Evolutionary conservation across 2,329 filamentous ascomycete species (phyloP).

Genomic region (Diplodia scrobiculata): DNA sequence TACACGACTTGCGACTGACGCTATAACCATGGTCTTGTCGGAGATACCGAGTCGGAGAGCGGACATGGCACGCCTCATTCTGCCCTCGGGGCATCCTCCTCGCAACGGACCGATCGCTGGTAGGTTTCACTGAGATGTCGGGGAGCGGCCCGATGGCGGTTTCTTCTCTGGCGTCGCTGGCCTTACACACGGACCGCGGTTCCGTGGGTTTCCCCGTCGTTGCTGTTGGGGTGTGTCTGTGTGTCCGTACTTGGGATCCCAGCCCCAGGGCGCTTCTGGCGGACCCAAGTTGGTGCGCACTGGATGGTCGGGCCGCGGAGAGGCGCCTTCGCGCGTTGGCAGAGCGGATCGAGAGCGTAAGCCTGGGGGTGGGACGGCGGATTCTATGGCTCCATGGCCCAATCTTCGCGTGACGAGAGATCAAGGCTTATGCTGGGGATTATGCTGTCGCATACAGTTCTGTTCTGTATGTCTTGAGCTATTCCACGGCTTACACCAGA

Average conservation of each 20-base stretch:
- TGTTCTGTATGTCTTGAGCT: neutral
- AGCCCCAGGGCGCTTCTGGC: neutral
- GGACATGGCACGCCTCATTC: slow-evolving; percentile 5
- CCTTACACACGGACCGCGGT: neutral
- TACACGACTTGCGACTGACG: neutral
- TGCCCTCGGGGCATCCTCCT: neutral
- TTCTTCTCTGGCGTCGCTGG: neutral
- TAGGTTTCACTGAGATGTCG: neutral
- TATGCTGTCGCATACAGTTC: neutral
- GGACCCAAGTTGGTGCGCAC: neutral
- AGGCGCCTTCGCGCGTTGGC: neutral
- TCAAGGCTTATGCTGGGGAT: neutral
- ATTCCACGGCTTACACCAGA: neutral
- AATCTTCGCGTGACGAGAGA: neutral
- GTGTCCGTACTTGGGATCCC: neutral
- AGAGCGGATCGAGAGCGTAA: neutral
- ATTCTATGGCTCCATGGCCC: neutral
- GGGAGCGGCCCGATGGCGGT: neutral
- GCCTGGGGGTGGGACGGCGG: neutral
- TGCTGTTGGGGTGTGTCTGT: neutral
- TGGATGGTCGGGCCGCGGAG: neutral
- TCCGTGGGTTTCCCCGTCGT: neutral
- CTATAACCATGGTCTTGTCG: slow-evolving; percentile 7
- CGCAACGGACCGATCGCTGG: neutral
- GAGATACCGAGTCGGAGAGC: neutral